phyloP scores from a whole-genome alignment of 305 asterid species.

The Rubia tinctorum region DNA sequence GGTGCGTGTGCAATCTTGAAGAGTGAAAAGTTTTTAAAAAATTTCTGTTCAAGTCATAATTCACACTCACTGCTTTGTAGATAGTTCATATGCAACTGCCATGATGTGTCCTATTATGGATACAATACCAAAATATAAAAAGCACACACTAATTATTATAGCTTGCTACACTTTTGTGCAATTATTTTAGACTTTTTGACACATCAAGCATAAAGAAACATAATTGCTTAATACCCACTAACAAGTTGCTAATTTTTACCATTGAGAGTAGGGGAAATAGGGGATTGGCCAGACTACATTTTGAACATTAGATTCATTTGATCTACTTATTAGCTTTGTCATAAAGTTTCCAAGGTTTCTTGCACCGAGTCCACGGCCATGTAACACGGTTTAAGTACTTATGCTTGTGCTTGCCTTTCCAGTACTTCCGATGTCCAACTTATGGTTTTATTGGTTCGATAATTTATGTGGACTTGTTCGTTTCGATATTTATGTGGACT shows the following conservation, averaged over 20 bases:
- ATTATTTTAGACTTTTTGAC: background rate
- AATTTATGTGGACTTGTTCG: background rate
- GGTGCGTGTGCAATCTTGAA: too few species aligned
- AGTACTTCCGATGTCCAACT: background rate
- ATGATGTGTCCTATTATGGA: background rate
- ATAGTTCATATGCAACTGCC: background rate
- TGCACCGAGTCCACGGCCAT: background rate
- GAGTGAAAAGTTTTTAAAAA: too few species aligned
- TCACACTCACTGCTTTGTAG: background rate
- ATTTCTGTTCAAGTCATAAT: background rate
- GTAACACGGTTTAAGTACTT: background rate
- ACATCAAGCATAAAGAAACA: background rate
- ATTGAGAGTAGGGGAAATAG: background rate
- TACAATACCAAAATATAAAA: background rate
- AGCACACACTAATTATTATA: background rate
- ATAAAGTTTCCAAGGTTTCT: background rate
- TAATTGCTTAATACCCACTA: background rate
- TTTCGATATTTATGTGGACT: slow-evolving; percentile 1
- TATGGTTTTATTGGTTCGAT: background rate
- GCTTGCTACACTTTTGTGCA: background rate
- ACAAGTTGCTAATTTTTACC: background rate
- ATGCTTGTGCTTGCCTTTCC: background rate
- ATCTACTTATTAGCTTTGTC: background rate
- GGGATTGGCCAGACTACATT: background rate
- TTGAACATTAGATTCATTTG: background rate